phyloP scores from a whole-genome alignment of 1,284 basidiomycete species.

The Papiliotrema fonsecae region DNA sequence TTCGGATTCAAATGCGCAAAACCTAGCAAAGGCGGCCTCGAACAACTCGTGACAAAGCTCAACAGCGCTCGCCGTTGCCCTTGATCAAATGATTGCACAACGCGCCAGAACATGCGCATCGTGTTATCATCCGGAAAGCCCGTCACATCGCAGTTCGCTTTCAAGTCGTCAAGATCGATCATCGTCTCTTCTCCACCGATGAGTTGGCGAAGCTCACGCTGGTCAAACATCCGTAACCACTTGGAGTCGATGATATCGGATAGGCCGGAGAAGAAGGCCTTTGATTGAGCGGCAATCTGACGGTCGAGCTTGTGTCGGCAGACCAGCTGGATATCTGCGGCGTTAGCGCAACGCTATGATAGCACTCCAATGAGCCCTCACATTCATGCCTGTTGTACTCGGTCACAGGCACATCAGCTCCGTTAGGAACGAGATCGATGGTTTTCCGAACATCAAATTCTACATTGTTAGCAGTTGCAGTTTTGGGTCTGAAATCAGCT shows the following conservation, averaged over 20 bases:
- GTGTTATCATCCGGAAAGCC: slow-evolving; percentile 68
- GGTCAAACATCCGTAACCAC: slow-evolving; percentile 91
- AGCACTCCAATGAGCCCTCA: slow-evolving; percentile 17
- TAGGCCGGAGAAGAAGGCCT: slow-evolving; percentile 63
- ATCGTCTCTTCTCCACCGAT: slow-evolving; percentile 77
- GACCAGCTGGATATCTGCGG: slow-evolving; percentile 71
- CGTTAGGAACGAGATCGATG: slow-evolving; percentile 76
- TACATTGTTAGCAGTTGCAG: slow-evolving; percentile 38
- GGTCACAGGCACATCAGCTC: slow-evolving; percentile 81
- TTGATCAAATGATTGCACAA: slow-evolving; percentile 50
- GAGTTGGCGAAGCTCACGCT: slow-evolving; percentile 80
- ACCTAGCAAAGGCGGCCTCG: slow-evolving; percentile 77
- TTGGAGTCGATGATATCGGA: slow-evolving; percentile 82
- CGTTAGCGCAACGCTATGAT: no score
- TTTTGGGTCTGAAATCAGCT: not conserved
- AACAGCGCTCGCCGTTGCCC: slow-evolving; percentile 69
- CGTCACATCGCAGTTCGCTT: slow-evolving; percentile 68
- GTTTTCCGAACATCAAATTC: slow-evolving; percentile 81
- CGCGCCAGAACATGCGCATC: slow-evolving; percentile 70
- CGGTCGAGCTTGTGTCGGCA: slow-evolving; percentile 83
- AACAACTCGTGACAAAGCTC: slow-evolving; percentile 86
- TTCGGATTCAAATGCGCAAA: slow-evolving; percentile 81
- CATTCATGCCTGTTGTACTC: slow-evolving; percentile 79
- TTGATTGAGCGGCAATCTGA: slow-evolving; percentile 82
- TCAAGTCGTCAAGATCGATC: slow-evolving; percentile 76